Evolutionary conservation across 352 stramenopile species (phyloP).

Genomic region (Phytopythium oedochilum): DNA sequence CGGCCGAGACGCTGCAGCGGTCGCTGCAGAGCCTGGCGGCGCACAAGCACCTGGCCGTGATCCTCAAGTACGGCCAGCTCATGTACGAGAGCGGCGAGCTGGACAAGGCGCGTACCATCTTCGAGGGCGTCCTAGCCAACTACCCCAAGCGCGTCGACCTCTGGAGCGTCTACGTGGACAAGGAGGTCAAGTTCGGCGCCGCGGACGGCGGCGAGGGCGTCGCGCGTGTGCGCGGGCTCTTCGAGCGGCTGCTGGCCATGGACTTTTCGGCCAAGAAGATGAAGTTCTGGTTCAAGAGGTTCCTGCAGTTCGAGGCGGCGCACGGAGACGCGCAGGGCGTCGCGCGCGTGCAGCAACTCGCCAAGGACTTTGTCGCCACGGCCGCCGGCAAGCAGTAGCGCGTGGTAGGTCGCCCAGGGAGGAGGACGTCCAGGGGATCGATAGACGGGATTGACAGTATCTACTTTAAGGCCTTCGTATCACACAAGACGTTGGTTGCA

Average conservation of each 20-base stretch:
- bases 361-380: slow-evolving; percentile 90
- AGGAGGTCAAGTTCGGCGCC: slow-evolving; percentile 93
- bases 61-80: slow-evolving; percentile 95
- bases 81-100: slow-evolving; percentile 92
- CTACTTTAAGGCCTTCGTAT: too few species aligned
- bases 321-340: slow-evolving; percentile 86
- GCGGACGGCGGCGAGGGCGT: slow-evolving; percentile 27
- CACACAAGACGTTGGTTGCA: too few species aligned
- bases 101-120: slow-evolving; percentile 94
- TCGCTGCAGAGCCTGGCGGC: slow-evolving; percentile 89
- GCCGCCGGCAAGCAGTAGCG: slow-evolving; percentile 42
- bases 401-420: too few species aligned
- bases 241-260: slow-evolving; percentile 90
- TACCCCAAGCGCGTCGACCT: slow-evolving; percentile 96
- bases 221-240: slow-evolving; percentile 82
- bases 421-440: background rate
- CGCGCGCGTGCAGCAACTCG: slow-evolving; percentile 92
- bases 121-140: slow-evolving; percentile 92
- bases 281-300: slow-evolving; percentile 98
- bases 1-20: slow-evolving; percentile 89
- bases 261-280: slow-evolving; percentile 97
- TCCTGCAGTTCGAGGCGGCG: slow-evolving; percentile 91
- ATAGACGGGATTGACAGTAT: slow-evolving; percentile 2
- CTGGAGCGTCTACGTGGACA: slow-evolving; percentile 97
- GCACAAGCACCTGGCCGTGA: slow-evolving; percentile 94